Percentiles rank a stretch among this genome's conserved stretches.
Evolutionary conservation across 78 protist genomes (phyloP).

Genomic region (Dictyostelium citrinum): DNA sequence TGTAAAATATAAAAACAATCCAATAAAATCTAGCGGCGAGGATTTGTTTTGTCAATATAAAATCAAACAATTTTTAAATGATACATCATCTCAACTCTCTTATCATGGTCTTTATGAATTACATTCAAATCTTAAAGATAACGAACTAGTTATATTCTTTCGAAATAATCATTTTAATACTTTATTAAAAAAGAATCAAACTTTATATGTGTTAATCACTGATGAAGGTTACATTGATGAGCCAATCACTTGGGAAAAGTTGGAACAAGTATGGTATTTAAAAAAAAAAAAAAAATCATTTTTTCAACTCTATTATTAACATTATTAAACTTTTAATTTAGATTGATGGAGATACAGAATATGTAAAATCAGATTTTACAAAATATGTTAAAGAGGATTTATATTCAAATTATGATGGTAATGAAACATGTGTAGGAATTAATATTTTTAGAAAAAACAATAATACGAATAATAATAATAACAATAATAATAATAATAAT

Average conservation of each 20-base stretch:
- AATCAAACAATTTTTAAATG: slow-evolving; percentile 59
- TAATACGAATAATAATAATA: too few species aligned
- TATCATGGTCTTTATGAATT: slow-evolving; percentile 77
- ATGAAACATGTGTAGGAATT: neutral
- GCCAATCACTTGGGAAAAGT: slow-evolving; percentile 74
- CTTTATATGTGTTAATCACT: slow-evolving; percentile 53
- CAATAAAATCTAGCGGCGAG: slow-evolving; percentile 28
- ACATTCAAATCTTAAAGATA: slow-evolving; percentile 51
- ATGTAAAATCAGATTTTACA: neutral
- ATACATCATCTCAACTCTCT: slow-evolving; percentile 59
- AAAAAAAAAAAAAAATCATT: too few species aligned
- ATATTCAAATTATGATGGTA: slow-evolving; percentile 5
- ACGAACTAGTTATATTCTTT: slow-evolving; percentile 69
- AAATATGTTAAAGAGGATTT: slow-evolving; percentile 16
- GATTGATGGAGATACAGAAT: slow-evolving; percentile 70
- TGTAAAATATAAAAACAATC: neutral
- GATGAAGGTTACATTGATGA: slow-evolving; percentile 81
- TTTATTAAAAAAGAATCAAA: slow-evolving; percentile 35
- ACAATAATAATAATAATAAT: neutral
- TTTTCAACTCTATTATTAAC: too few species aligned
- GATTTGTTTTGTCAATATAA: slow-evolving; percentile 17
- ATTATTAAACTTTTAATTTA: neutral
- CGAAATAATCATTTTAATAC: slow-evolving; percentile 84
- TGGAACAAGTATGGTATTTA: slow-evolving; percentile 18
- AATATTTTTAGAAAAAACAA: too few species aligned